A percentile compares a stretch with the other conserved stretches of the same genome.
phyloP scores from a whole-genome alignment of 768 basidiomycete genomes.

The Termitomyces sp. region DNA sequence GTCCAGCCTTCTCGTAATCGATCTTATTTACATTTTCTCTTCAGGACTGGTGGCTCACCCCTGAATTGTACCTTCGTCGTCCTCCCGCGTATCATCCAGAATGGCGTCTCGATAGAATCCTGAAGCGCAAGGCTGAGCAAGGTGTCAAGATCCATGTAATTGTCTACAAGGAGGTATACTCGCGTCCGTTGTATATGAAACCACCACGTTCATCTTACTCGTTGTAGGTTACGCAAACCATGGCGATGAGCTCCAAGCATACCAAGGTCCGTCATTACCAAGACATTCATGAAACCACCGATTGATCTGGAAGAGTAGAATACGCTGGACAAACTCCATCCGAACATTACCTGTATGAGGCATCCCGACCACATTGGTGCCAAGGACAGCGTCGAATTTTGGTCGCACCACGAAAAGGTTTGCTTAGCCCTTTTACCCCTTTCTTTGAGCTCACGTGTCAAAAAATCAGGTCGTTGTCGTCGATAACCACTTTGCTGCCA shows the following conservation, averaged over 20 bases:
- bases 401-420: conserved; percentile 90
- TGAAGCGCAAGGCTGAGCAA: conserved; percentile 84
- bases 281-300: background rate
- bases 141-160: conserved; percentile 90
- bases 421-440: background rate
- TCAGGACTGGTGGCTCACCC: conserved; percentile 92
- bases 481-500: conserved; percentile 79
- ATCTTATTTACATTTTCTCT: conserved; percentile 45
- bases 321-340: conserved; percentile 75
- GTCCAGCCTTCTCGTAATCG: too few species aligned
- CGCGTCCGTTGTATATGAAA: background rate
- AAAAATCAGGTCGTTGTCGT: conserved; percentile 68
- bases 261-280: conserved; percentile 47
- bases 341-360: conserved; percentile 84
- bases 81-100: conserved; percentile 82
- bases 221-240: conserved; percentile 76
- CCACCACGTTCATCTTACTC: background rate
- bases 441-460: background rate
- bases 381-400: conserved; percentile 79
- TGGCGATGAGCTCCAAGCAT: conserved; percentile 83
- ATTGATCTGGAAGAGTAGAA: conserved; percentile 31
- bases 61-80: conserved; percentile 90
- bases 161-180: conserved; percentile 86
- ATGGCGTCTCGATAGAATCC: conserved; percentile 83
- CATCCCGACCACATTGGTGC: conserved; percentile 89